Evolutionary conservation across 2,329 filamentous ascomycete species (phyloP).

Genomic region (Phoma herbarum): DNA sequence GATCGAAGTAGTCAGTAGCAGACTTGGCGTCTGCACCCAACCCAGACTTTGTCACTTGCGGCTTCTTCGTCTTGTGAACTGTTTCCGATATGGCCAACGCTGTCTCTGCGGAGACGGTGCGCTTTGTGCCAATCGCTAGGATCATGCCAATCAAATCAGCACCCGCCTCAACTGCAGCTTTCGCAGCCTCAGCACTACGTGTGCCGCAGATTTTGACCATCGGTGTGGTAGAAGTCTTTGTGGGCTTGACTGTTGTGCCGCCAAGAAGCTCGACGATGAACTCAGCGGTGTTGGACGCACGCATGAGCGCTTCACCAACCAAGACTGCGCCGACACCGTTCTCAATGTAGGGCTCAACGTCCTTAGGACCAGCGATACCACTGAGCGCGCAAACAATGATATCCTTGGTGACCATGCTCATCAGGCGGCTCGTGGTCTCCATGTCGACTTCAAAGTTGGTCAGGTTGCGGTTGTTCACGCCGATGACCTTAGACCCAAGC

Average conservation of each 20-base stretch:
- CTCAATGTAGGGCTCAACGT: constrained; percentile 85
- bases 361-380: constrained; percentile 87
- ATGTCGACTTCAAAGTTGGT: constrained; percentile 97
- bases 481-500: constrained; percentile 88
- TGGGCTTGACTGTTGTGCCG: constrained; percentile 46
- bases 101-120: constrained; percentile 79
- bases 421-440: constrained; percentile 86
- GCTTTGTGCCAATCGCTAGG: constrained; percentile 80
- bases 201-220: constrained; percentile 97
- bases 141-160: constrained; percentile 96
- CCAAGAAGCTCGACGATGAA: constrained; percentile 89
- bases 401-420: constrained; percentile 83
- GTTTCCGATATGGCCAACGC: constrained; percentile 82
- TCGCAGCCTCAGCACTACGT: constrained; percentile 80
- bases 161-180: constrained; percentile 81
- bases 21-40: constrained; percentile 41
- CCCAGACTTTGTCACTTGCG: constrained; percentile 30
- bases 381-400: constrained; percentile 94
- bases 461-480: constrained; percentile 96
- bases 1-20: constrained; percentile 76
- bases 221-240: constrained; percentile 44
- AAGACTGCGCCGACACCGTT: constrained; percentile 93
- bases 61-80: constrained; percentile 67
- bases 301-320: constrained; percentile 96
- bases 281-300: constrained; percentile 78